These are phyloP conservation scores for Xylaria cubensis DNA, from an alignment of 495 filamentous ascomycete species.

Conservation along the genomic window DNA sequence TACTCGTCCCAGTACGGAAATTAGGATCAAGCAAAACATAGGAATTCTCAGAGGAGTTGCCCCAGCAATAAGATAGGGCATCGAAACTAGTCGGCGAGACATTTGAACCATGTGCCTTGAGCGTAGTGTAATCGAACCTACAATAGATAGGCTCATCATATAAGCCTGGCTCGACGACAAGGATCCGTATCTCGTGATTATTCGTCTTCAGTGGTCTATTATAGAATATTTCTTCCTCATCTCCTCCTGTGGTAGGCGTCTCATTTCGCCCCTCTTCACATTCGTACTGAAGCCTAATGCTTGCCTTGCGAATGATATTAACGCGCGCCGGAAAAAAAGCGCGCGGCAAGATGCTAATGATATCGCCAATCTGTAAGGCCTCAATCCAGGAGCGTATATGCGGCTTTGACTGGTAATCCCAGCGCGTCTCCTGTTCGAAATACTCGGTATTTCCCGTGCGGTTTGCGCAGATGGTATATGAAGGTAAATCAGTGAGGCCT, in stretches of 20 bases:
- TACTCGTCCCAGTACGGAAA: not conserved
- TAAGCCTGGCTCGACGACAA: not conserved
- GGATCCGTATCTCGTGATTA: not conserved
- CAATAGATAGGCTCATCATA: not conserved
- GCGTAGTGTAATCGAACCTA: not conserved
- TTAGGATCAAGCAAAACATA: not conserved
- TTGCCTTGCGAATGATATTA: not conserved
- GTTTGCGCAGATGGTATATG: not conserved
- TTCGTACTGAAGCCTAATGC: not conserved
- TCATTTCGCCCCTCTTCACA: not conserved
- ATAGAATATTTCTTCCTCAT: not conserved
- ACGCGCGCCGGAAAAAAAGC: constrained; percentile 1
- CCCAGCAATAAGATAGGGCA: not conserved
- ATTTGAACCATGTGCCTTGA: not conserved
- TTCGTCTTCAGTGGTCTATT: not conserved
- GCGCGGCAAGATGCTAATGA: not conserved
- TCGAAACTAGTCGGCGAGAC: not conserved
- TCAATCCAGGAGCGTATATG: not conserved
- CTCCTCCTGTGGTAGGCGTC: not conserved
- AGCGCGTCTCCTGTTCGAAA: not conserved
- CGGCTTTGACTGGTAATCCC: not conserved
- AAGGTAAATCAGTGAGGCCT: not conserved
- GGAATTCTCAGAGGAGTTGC: not conserved
- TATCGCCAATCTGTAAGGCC: not conserved
- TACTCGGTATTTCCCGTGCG: not conserved